These are phyloP conservation scores for Coelastrella sp. DNA, from an alignment of 139 green algal genomes.

Conservation along the genomic window DNA sequence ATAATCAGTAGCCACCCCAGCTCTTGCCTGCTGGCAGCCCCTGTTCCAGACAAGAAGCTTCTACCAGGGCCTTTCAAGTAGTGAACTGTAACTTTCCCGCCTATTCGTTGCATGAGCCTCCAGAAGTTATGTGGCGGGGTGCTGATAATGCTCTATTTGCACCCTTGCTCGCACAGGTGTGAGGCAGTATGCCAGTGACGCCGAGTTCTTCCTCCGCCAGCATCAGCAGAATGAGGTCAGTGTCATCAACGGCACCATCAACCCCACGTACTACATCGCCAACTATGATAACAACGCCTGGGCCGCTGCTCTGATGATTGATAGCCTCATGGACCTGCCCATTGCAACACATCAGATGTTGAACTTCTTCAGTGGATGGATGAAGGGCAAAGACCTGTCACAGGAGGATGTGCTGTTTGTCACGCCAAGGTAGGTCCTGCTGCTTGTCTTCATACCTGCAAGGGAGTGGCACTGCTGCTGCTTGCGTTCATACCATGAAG, in stretches of 20 bases:
- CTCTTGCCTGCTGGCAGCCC: not conserved
- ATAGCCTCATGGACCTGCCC: not conserved
- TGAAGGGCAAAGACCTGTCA: not conserved
- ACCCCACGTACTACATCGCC: slow-evolving; percentile 22
- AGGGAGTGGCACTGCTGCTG: not conserved
- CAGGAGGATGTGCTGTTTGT: slow-evolving; percentile 9
- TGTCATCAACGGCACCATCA: too few relatives aligned
- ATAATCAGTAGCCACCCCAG: not conserved
- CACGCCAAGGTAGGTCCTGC: slow-evolving; percentile 3
- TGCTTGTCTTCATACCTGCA: not conserved
- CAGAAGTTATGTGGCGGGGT: too few relatives aligned
- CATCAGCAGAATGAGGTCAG: not conserved
- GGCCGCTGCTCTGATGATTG: slow-evolving; percentile 7
- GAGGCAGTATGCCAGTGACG: not conserved
- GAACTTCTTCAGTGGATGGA: slow-evolving; percentile 25
- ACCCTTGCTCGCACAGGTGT: not conserved
- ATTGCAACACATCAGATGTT: slow-evolving; percentile 3
- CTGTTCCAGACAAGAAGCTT: too few relatives aligned
- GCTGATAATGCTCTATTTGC: not conserved
- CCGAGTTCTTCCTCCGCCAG: slow-evolving; percentile 22
- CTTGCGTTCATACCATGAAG: not conserved
- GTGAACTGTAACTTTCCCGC: too few relatives aligned
- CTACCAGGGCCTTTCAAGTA: too few relatives aligned
- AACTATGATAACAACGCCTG: slow-evolving; percentile 39
- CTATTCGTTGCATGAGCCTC: too few relatives aligned